These are phyloP conservation scores for Nemania serpens DNA, from an alignment of 2,329 filamentous ascomycete genomes.

Conservation along the genomic window DNA sequence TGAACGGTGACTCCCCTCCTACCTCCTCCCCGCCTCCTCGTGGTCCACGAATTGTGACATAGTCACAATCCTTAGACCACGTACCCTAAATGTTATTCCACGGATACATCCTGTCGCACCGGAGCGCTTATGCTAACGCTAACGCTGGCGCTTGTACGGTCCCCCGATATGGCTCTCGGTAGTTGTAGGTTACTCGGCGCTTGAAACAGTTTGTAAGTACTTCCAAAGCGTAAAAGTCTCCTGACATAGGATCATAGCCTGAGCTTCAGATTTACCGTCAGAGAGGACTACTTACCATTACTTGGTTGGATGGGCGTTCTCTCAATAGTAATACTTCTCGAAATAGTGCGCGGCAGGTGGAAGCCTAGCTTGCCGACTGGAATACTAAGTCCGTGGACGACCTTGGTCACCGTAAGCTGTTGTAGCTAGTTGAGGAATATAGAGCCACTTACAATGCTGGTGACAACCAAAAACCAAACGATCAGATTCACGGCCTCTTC, in stretches of 20 bases:
- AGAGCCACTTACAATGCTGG: slow-evolving; percentile 70
- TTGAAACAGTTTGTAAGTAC: background rate
- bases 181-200: slow-evolving; percentile 7
- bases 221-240: background rate
- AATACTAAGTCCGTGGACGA: slow-evolving; percentile 82
- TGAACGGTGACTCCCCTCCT: background rate
- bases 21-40: too few relatives aligned
- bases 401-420: slow-evolving; percentile 44
- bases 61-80: slow-evolving; percentile 36
- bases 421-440: background rate
- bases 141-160: background rate
- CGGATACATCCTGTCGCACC: slow-evolving; percentile 30
- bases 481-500: slow-evolving; percentile 71
- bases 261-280: background rate
- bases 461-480: slow-evolving; percentile 85
- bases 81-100: slow-evolving; percentile 46
- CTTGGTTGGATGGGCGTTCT: slow-evolving; percentile 27
- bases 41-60: too few relatives aligned
- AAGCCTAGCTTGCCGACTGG: slow-evolving; percentile 71
- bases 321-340: slow-evolving; percentile 52
- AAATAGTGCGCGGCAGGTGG: slow-evolving; percentile 68
- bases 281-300: slow-evolving; percentile 13
- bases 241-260: background rate
- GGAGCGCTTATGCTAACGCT: slow-evolving; percentile 4
- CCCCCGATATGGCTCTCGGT: slow-evolving; percentile 30